Percentiles rank a stretch among this genome's conserved stretches.
These are phyloP conservation scores for Thelonectria discophora DNA, from an alignment of 2,329 filamentous ascomycete genomes.

Conservation along the genomic window DNA sequence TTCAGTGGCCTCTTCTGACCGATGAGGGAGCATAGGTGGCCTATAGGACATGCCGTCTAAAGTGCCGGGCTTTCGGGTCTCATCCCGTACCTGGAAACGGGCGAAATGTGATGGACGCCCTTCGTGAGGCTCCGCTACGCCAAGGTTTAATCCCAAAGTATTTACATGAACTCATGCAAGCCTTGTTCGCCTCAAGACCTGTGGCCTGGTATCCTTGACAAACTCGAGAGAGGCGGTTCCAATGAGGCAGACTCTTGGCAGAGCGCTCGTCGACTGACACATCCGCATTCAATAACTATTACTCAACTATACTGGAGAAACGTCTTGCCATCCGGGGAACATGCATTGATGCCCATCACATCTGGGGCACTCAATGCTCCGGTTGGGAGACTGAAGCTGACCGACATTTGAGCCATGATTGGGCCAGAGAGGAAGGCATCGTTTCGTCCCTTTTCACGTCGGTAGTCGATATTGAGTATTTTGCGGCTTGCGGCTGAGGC, in stretches of 20 bases:
- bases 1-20: background rate
- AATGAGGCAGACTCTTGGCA: background rate
- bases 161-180: background rate
- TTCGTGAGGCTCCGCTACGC: background rate
- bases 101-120: background rate
- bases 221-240: background rate
- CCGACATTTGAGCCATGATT: background rate
- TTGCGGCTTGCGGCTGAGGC: background rate
- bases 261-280: background rate
- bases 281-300: background rate
- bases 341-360: background rate
- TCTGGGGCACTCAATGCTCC: background rate
- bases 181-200: background rate
- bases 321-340: background rate
- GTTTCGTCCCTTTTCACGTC: background rate
- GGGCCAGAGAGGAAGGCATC: background rate
- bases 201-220: background rate
- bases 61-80: background rate
- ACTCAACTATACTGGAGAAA: background rate
- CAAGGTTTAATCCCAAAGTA: background rate
- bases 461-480: background rate
- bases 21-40: background rate
- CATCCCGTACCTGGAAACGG: background rate
- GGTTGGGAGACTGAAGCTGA: background rate
- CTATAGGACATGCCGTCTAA: background rate